Base-by-base conservation (phyloP, 1,284 basidiomycete genomes). In the Pascua guehoae region DNA sequence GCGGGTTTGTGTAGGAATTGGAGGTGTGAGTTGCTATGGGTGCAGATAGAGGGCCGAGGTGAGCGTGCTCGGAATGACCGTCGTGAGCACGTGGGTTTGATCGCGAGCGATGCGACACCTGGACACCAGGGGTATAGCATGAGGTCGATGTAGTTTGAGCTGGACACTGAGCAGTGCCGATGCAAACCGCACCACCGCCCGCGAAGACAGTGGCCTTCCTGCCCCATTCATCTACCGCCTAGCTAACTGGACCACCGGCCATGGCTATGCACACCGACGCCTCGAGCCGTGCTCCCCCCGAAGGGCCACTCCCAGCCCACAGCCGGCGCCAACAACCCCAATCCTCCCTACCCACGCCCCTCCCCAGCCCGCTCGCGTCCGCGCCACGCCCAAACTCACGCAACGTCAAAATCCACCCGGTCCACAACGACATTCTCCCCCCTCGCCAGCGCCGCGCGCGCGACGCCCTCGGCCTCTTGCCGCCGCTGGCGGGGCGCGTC, bases 371-470 rank as follows among this genome's bases (percentile, higher is more conserved):
- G n/a, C n/a, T n/a, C n/a, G n/a, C n/a, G n/a, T n/a, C n/a, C n/a
- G 14, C 10, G 10, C 17, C 11, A 24, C 24, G 24, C 24, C 24
- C 24, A 32, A 2, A 69, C 74, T 63, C 51, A 76, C 75, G 59
- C 53, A 7, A 61, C 55, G 59, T 77, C 73, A 60, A 78, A 78
- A 16, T 66, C 66, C 0, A 75, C 71, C 16, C 76, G 54, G 54
- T 78, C 76, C 1, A 78, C 73, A 4, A 76, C 65, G 12, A 76
- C 76, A 49, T 75, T 76, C 18, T 58, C 53, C 15, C 73, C 73
- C 1, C 56, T 24, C 39, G n/a, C 18, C 32, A 78, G 48, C 0
- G 65, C 72, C 8, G 54, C 47, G 12, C 64, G 53, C 2, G 72
- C 70, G 9, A 62, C 38, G 7, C 57, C 65, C 56, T 78, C 76